These are phyloP conservation scores for Gnomoniopsis sp. DNA, from an alignment of 2,329 filamentous ascomycete species.

Conservation along the genomic window DNA sequence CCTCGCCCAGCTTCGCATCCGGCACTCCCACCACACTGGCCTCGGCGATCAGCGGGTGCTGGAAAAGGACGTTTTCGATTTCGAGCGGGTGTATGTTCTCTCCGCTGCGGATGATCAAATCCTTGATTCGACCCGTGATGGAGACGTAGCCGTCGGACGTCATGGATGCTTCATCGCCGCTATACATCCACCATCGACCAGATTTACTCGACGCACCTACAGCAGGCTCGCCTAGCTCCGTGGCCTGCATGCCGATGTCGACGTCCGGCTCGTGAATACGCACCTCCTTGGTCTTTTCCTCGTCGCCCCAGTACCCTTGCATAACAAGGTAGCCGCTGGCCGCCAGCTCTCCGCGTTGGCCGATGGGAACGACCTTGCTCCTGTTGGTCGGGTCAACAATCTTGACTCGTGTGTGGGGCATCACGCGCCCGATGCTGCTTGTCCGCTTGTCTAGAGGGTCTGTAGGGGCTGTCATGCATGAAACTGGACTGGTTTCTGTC, in stretches of 20 bases:
- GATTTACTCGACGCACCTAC: constrained; percentile 28
- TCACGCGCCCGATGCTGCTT: constrained; percentile 70
- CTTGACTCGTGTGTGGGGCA: constrained; percentile 78
- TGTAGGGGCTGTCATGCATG: constrained; percentile 75
- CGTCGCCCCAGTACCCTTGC: constrained; percentile 85
- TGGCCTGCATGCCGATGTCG: constrained; percentile 19
- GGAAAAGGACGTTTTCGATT: constrained; percentile 82
- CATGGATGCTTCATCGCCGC: constrained; percentile 87
- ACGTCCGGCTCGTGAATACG: constrained; percentile 38
- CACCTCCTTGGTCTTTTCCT: constrained; percentile 64
- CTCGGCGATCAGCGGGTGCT: constrained; percentile 67
- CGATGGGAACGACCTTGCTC: constrained; percentile 55
- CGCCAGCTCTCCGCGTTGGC: constrained; percentile 74
- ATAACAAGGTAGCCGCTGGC: constrained; percentile 84
- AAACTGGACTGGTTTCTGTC: constrained; percentile 82
- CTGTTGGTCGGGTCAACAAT: constrained; percentile 69
- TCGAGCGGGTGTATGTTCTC: constrained; percentile 96
- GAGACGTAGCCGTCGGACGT: constrained; percentile 77
- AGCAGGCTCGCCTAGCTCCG: constrained; percentile 18
- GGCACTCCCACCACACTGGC: constrained; percentile 81
- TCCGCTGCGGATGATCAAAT: constrained; percentile 89
- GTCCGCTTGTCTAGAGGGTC: constrained; percentile 74
- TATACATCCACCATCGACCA: constrained; percentile 78
- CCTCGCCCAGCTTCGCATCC: constrained; percentile 80
- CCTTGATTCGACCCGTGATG: constrained; percentile 91